A percentile compares a stretch with the other conserved stretches of the same genome.
phyloP scores from a whole-genome alignment of 163 green algal species.

The Chlorella variabilis region DNA sequence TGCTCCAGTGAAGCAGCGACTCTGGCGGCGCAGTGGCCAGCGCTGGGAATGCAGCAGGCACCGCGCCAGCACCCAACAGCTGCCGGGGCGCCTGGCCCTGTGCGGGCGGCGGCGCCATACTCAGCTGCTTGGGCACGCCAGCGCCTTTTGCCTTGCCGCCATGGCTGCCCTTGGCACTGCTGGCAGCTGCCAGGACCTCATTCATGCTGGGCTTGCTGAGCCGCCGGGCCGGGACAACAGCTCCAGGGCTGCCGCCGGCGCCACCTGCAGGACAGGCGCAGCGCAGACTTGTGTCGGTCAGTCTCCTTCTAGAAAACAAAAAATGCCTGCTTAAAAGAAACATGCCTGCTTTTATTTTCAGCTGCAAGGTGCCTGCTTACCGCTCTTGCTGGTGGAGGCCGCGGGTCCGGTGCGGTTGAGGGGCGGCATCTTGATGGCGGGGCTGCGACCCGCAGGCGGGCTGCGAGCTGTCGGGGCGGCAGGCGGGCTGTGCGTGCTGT shows the following conservation, averaged over 20 bases:
- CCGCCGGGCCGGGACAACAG: neutral
- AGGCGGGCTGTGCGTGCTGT: neutral
- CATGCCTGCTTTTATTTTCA: too few relatives aligned
- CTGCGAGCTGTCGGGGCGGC: neutral
- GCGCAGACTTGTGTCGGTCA: too few relatives aligned
- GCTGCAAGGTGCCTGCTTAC: neutral
- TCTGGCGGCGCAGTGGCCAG: neutral
- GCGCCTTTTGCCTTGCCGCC: too few relatives aligned
- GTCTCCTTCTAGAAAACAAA: too few relatives aligned
- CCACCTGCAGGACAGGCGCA: too few relatives aligned
- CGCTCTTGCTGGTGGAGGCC: too few relatives aligned
- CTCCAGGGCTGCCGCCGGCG: neutral
- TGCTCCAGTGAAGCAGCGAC: conserved; percentile 26
- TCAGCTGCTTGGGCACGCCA: neutral
- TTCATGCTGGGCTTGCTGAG: conserved; percentile 31
- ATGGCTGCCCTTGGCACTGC: neutral
- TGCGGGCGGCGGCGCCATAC: neutral
- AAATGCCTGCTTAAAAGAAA: too few relatives aligned
- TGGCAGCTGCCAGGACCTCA: conserved; percentile 2
- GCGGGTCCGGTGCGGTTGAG: neutral
- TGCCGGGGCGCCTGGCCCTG: neutral
- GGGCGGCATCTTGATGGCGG: neutral
- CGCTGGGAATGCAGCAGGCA: neutral
- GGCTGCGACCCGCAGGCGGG: neutral
- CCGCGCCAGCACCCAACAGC: neutral